Base-by-base conservation (phyloP, 495 filamentous ascomycete genomes). In the Stereocaulon alpinum region DNA sequence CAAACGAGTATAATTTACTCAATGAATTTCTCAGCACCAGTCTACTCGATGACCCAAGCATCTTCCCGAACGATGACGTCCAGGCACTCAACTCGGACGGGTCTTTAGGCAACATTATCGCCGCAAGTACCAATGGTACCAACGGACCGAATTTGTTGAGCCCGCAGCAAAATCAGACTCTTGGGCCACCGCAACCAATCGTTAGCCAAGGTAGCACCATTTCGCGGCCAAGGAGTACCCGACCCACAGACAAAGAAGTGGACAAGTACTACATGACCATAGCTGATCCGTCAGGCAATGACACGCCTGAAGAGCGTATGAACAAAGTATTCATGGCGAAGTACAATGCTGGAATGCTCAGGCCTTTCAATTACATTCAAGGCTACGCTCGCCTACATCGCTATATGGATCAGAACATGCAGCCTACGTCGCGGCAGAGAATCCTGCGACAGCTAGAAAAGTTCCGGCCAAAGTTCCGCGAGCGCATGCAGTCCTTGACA, bases 311-410 rank as follows among this genome's bases (percentile, higher is more conserved):
- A 71, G 88, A 95, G 69, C 85, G 94, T 58, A 94, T 97, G 89
- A 88, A 93, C 70, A 89, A 91, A 64, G 85, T 98, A 1, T 81
- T 98, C 56, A 86, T 87, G 70, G 93, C 94, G 48, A 98, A 98
- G 69, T 90, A 92, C 67, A 90, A 96, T 65, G 93, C 93, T 2
- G 93, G 93, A 5, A 77, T 98, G 63, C 75, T 98, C 62, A 91
- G 91, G 67, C 93, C 93, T 10, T 98, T 97, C 78, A 96, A 96
- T 70, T 97, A 98, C 71, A 86, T 96, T 62, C 94, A 95, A 66
- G 93, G 94, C 12, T 98, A 97, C 66, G 87, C 89, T 9, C 79
- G 90, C 20, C 74, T 98, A 40, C 86, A 89, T 53, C 80, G 81
- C 59, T 97, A 96, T 68, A 93, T 98, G 82, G 89, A 94, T 61